phyloP scores from a whole-genome alignment of 2,329 filamentous ascomycete species.

The Akanthomyces dipterigenus region DNA sequence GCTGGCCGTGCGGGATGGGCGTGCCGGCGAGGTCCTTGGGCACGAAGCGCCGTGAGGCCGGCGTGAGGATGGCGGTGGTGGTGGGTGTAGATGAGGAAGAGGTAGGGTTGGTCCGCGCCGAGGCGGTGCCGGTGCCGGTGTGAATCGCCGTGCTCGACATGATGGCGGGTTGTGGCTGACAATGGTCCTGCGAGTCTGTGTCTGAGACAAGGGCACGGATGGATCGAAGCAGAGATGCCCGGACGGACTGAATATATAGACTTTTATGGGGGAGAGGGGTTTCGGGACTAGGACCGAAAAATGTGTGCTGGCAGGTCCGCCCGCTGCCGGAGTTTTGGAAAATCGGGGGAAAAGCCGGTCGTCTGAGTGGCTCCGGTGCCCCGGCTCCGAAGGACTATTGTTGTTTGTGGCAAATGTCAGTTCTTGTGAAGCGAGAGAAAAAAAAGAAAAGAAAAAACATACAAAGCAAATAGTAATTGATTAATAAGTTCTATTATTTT shows the following conservation, averaged over 20 bases:
- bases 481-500: too few relatives aligned
- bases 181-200: too few relatives aligned
- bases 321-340: neutral
- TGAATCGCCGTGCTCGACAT: constrained; percentile 8
- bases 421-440: neutral
- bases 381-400: neutral
- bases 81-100: neutral
- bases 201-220: too few relatives aligned
- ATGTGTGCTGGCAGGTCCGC: too few relatives aligned
- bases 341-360: neutral
- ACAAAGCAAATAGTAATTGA: too few relatives aligned
- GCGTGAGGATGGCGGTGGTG: neutral
- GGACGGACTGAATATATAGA: neutral
- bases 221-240: too few relatives aligned
- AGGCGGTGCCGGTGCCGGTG: neutral
- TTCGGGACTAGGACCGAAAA: neutral
- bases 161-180: neutral
- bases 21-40: constrained; percentile 13
- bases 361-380: neutral
- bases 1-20: constrained; percentile 13
- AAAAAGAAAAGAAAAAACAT: neutral
- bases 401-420: neutral
- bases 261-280: neutral
- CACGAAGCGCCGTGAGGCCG: constrained; percentile 9
- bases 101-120: neutral